phyloP scores from a whole-genome alignment of 805 yeast species.

The Scheffersomyces stipitis region DNA sequence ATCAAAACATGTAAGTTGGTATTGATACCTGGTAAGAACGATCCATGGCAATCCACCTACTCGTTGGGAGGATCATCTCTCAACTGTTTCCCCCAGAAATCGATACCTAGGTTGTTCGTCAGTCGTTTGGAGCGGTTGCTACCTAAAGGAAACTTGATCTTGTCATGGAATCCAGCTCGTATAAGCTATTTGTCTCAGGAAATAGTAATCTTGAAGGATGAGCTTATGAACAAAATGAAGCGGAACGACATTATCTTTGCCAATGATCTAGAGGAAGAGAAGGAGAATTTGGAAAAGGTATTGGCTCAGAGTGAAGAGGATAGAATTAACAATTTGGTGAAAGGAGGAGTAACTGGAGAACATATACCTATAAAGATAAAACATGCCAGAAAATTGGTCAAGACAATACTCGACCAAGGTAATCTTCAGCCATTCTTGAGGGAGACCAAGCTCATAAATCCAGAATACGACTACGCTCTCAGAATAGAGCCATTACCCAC shows the following conservation, averaged over 20 bases:
- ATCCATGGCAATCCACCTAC: constrained; percentile 84
- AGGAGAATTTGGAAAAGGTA: constrained; percentile 18
- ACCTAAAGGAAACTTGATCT: constrained; percentile 30
- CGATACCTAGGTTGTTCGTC: constrained; percentile 72
- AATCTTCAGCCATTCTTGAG: constrained; percentile 77
- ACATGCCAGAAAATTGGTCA: constrained; percentile 70
- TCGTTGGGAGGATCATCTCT: constrained; percentile 52
- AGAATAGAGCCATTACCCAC: constrained; percentile 80
- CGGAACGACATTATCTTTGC: constrained; percentile 65
- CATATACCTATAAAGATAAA: constrained; percentile 45
- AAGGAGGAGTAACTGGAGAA: constrained; percentile 13
- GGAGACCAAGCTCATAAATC: constrained; percentile 58
- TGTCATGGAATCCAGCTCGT: constrained; percentile 74
- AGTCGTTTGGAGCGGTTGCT: constrained; percentile 61
- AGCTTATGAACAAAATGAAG: constrained; percentile 66
- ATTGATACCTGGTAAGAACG: constrained; percentile 86
- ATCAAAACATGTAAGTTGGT: constrained; percentile 56
- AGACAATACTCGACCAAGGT: constrained; percentile 85
- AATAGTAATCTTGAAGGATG: constrained; percentile 71
- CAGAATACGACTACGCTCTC: constrained; percentile 70
- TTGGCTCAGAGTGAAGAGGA: constrained; percentile 10
- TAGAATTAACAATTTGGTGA: constrained; percentile 22
- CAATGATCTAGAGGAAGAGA: constrained; percentile 30
- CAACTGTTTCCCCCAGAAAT: constrained; percentile 56
- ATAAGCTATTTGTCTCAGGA: constrained; percentile 83